Base-by-base conservation (phyloP, 2,329 filamentous ascomycete genomes). In the Sporothrix globosa region DNA sequence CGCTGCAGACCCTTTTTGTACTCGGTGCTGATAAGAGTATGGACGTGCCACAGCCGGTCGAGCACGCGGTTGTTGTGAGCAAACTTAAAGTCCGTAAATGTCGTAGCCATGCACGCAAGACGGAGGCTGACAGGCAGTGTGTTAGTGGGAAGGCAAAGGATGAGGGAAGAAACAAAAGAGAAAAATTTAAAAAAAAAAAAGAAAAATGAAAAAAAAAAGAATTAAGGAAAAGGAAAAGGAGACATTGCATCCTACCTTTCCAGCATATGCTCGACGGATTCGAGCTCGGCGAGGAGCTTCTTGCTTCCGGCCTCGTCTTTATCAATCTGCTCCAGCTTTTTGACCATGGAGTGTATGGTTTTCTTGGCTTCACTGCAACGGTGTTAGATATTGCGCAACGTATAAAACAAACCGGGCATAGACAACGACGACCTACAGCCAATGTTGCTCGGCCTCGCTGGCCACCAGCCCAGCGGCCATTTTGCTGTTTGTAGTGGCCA, bases 21-120 rank as follows among this genome's bases (percentile, higher is more conserved):
- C 77, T 90, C 88, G 75, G 84, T 85, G 78, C 96, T 96, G 78
- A 97, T 89, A 75, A 87, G 86, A 72, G 87, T 86, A 80, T 98
- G 95, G 68, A 88, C 86, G 72, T 88, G 84, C 95, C 95, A 98
- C 61, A 98, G 86, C 72, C 84, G 85, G 71, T 83, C 80, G 79
- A 97, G 93, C 68, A 91, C 85, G 70, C 88, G 85, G 73, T 88
- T 85, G 73, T 83, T 82, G 72, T 83, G 84, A 67, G 90, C 89
- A 80, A 86, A 88, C 73, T 87, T 83, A 76, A 92, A 88, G 79
- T 97, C 90, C 77, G 86, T 81, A 77, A 93, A 91, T 72, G 95
- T 89, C 70, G 88, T 87, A 74, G 86, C 85, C 77, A 94, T 89
- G 78, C 90, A 94, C 71, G 87, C 85, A 66, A 89, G 82, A 74